Evolutionary conservation across 257 asterid species (phyloP).

Genomic region (Handroanthus guayacan): DNA sequence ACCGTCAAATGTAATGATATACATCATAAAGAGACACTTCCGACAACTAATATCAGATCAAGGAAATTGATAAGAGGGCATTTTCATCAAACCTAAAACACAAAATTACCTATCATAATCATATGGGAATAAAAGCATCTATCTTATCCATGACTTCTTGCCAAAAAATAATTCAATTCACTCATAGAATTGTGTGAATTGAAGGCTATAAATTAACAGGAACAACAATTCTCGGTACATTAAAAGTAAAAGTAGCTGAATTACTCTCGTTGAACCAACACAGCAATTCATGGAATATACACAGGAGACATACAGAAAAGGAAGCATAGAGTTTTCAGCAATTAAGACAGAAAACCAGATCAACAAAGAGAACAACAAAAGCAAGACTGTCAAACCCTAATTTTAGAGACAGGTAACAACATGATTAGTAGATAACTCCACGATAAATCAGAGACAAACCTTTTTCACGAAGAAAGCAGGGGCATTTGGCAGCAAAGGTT

Average conservation of each 20-base stretch:
- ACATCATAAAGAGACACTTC: not conserved
- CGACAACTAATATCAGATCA: not conserved
- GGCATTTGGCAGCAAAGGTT: not conserved
- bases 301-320: not conserved
- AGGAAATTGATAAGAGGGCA: not conserved
- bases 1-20: not conserved
- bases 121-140: not conserved
- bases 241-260: not conserved
- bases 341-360: not conserved
- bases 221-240: not conserved
- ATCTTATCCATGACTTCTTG: not conserved
- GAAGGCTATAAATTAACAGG: not conserved
- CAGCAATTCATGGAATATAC: not conserved
- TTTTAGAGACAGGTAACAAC: not conserved
- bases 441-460: not conserved
- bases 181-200: not conserved
- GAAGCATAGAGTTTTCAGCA: not conserved
- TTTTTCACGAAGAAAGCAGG: not conserved
- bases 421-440: not conserved
- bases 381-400: conserved; percentile 1
- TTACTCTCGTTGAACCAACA: not conserved
- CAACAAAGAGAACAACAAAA: not conserved
- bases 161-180: not conserved
- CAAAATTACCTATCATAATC: not conserved
- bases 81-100: not conserved